Evolutionary conservation across 495 filamentous ascomycete genomes (phyloP).

Genomic region (Poronia punctata): DNA sequence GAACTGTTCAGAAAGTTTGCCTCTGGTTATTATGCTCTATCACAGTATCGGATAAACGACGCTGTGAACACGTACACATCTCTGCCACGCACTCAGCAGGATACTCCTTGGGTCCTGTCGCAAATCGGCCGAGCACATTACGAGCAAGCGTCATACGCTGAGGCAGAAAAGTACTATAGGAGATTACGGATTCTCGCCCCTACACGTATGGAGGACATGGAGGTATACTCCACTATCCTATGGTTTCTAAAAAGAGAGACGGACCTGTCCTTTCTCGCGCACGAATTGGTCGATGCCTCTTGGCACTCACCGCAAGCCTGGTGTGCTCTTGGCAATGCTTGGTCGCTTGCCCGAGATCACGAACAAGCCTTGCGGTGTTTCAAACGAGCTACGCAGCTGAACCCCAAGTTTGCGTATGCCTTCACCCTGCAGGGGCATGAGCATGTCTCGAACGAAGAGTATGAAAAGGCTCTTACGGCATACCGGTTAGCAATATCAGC

Average conservation of each 20-base stretch:
- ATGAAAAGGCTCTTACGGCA: conserved; percentile 80
- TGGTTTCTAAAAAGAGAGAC: conserved; percentile 93
- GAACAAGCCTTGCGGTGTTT: conserved; percentile 93
- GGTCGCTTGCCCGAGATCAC: conserved; percentile 89
- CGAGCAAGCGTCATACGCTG: conserved; percentile 74
- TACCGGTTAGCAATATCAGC: conserved; percentile 79
- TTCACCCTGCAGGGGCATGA: conserved; percentile 95
- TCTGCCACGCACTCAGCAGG: conserved; percentile 66
- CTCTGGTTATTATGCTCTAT: conserved; percentile 65
- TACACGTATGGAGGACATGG: conserved; percentile 83
- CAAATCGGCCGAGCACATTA: conserved; percentile 85
- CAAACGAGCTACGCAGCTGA: conserved; percentile 83
- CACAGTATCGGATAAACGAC: conserved; percentile 69
- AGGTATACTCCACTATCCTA: conserved; percentile 92
- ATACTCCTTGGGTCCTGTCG: conserved; percentile 91
- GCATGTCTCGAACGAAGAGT: conserved; percentile 93
- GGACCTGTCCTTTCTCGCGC: conserved; percentile 84
- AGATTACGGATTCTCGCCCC: conserved; percentile 69
- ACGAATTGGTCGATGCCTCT: conserved; percentile 77
- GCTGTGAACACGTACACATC: conserved; percentile 64
- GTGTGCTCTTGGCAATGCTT: conserved; percentile 92
- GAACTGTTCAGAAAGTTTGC: conserved; percentile 80
- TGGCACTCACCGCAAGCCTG: conserved; percentile 88
- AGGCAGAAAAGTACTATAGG: conserved; percentile 79
- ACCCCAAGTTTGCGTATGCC: conserved; percentile 88